Evolutionary conservation across 495 filamentous ascomycete genomes (phyloP).

Genomic region (Talaromyces adpressus): DNA sequence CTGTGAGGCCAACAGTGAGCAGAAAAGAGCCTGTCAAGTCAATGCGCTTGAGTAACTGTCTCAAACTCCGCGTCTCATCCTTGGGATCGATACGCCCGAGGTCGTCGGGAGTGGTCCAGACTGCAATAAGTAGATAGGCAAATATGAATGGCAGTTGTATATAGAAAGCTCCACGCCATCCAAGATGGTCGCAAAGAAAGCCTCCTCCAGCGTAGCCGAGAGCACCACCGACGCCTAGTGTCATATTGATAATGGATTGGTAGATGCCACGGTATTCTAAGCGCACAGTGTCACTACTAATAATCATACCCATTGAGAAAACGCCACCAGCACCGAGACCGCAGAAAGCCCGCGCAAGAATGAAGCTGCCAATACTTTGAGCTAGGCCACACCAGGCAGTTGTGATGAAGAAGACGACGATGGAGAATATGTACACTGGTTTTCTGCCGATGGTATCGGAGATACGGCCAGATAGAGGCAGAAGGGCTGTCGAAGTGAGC

Average conservation of each 20-base stretch:
- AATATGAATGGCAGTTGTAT: slow-evolving; percentile 62
- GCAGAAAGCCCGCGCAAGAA: slow-evolving; percentile 63
- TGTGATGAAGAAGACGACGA: slow-evolving; percentile 54
- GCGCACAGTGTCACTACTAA: slow-evolving; percentile 67
- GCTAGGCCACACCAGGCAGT: slow-evolving; percentile 71
- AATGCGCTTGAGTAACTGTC: slow-evolving; percentile 56
- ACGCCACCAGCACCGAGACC: slow-evolving; percentile 70
- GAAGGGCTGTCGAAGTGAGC: slow-evolving; percentile 67
- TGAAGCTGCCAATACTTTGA: slow-evolving; percentile 63
- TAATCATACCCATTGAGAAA: slow-evolving; percentile 64
- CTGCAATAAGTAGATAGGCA: slow-evolving; percentile 49
- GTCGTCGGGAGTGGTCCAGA: slow-evolving; percentile 50
- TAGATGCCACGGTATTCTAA: slow-evolving; percentile 68
- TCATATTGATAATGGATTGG: slow-evolving; percentile 71
- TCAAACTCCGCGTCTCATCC: slow-evolving; percentile 36
- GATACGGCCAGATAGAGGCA: slow-evolving; percentile 64
- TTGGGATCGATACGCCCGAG: slow-evolving; percentile 49
- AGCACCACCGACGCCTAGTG: slow-evolving; percentile 55
- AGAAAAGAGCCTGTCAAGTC: slow-evolving; percentile 61
- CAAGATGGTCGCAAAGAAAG: slow-evolving; percentile 62
- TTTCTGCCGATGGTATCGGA: slow-evolving; percentile 71
- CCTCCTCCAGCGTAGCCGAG: slow-evolving; percentile 68
- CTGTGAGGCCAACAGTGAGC: slow-evolving; percentile 56
- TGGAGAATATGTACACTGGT: slow-evolving; percentile 56
- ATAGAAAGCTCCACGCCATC: slow-evolving; percentile 66